A percentile compares a stretch with the other conserved stretches of the same genome.
These are phyloP conservation scores for Austroboletus novae-zelandiae DNA, from an alignment of 1,284 basidiomycete species.

Conservation along the genomic window DNA sequence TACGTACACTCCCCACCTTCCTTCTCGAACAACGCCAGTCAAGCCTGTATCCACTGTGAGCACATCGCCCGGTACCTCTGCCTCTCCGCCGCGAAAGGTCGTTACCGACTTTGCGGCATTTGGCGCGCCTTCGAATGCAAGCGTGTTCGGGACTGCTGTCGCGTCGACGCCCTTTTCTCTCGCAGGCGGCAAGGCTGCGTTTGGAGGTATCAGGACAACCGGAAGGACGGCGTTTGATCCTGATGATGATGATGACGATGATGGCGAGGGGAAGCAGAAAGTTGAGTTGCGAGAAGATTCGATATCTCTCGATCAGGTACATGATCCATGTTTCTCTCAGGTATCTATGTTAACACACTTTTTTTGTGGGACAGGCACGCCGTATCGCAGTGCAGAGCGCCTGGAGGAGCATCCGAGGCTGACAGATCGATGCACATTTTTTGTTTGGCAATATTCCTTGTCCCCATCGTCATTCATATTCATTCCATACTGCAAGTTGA, in stretches of 20 bases:
- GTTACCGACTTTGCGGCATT: conserved; percentile 89
- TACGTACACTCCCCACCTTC: conserved; percentile 45
- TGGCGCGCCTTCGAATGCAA: conserved; percentile 70
- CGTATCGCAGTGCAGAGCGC: conserved; percentile 75
- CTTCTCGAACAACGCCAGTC: conserved; percentile 43
- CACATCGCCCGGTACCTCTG: conserved; percentile 36
- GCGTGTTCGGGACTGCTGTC: conserved; percentile 80
- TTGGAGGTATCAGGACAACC: conserved; percentile 63
- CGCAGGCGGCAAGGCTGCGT: conserved; percentile 77
- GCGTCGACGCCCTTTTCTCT: conserved; percentile 74
- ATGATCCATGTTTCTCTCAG: conserved; percentile 18
- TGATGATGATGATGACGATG: conserved; percentile 67
- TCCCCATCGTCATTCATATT: conserved; percentile 5
- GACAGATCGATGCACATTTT: conserved; percentile 11
- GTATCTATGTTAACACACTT: conserved; percentile 15
- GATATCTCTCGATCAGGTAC: conserved; percentile 85
- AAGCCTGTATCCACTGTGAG: conserved; percentile 36
- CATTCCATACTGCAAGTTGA: conserved; percentile 8
- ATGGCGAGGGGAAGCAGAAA: conserved; percentile 61
- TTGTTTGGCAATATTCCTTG: conserved; percentile 2
- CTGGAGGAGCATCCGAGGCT: conserved; percentile 59
- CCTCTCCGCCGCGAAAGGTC: conserved; percentile 77
- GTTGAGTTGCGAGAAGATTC: conserved; percentile 76
- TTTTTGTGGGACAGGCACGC: conserved; percentile 45
- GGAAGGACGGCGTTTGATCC: conserved; percentile 45